Base-by-base conservation (phyloP, 768 basidiomycete species). In the Collybia sordida region DNA sequence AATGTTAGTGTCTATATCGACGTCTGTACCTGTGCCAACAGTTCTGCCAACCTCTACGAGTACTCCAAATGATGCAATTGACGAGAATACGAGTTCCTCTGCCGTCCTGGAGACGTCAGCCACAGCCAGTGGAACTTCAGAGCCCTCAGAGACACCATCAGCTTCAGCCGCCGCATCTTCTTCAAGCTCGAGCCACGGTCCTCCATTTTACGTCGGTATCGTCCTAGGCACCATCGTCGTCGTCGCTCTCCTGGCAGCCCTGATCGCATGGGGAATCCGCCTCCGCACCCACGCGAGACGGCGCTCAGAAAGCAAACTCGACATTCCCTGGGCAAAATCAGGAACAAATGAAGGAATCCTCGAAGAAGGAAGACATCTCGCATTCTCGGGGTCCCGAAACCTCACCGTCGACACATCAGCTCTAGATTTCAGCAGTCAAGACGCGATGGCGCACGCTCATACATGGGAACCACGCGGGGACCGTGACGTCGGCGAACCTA, bases 191-290 rank as follows among this genome's bases (percentile, higher is more conserved):
- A 40, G 51, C 3, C 72, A 73, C 49, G 54, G 63, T 38, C 60
- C 76, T 1, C 72, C 76, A 31, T 73, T 80, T 57, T 82, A 82
- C 54, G 57, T 80, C 3, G 78, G 70, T 21, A 70, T 83, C 45
- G 67, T 71, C n/a, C 64, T 83, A 3, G 81, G 76, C 25, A 63
- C 64, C 0, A 69, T 85, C 50, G 68, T 72, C 15, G 67, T 72
- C 27, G 53, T 80, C 42, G 75, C 77, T 5, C 69, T 72, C 45
- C 37, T 81, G 27, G 61, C 74, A 14, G 73, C 78, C 34, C 54
- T 82, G n/a, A 58, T 79, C 25, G 74, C 78, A 0, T 81, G 75
- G 74, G 70, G 67, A 52, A 59, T 83, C 49, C 73, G 80, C 31
- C 56, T 72, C 6, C 69, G 73, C 45, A 49, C 65, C 42, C 69